Evolutionary conservation across 345 rosid genomes (phyloP), one percentile per base, ranked within the genome.

Genomic region (Trapa incisa): DNA sequence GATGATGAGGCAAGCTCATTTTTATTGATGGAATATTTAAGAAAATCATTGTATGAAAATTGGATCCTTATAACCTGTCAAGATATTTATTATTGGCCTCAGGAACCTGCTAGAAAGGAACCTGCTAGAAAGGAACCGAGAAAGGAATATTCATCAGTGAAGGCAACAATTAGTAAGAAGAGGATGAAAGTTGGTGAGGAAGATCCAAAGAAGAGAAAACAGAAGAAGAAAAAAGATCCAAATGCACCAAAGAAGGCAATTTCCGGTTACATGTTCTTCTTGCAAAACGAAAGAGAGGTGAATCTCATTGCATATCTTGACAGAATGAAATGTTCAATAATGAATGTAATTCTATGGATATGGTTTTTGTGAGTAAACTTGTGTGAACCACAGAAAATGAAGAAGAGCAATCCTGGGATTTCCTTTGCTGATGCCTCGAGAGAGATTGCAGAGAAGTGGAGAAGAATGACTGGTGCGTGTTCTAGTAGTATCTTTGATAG

Each of bases 171-270:
- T 2, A 73, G 77, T 11, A 94, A 91, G 85, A 91, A 81, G 87
- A 94, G 83, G 79, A 61, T 75, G 33, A 78, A 71, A 74, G 96
- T 81, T 14, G 83, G 80, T 56, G 89, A 89, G 71, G 92, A 87
- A 14, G 77, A 85, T 53, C 76, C 84, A 32, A 94, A 85, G 81
- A 91, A 83, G 87, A 94, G 75, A 70, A 91, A 84, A 64, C 88
- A 64, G 74, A 90, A 91, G 71, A 89, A 80, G 87, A 88, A 88
- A 79, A 94, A 94, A 77, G 99, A 94, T 82, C 97, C 99, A 9
- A 94, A 91, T 73, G 97, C 97, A 53, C 96, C 99, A 36, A 91
- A 91, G 78, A 79, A 83, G 73, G 91, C 99, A 0, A 66, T 80
- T 83, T 71, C 89, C 68, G 86, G 88, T 73, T 92, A 77, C 81